Evolutionary conservation across 2,329 filamentous ascomycete genomes (phyloP).

Genomic region (Penicillium sclerotiorum): DNA sequence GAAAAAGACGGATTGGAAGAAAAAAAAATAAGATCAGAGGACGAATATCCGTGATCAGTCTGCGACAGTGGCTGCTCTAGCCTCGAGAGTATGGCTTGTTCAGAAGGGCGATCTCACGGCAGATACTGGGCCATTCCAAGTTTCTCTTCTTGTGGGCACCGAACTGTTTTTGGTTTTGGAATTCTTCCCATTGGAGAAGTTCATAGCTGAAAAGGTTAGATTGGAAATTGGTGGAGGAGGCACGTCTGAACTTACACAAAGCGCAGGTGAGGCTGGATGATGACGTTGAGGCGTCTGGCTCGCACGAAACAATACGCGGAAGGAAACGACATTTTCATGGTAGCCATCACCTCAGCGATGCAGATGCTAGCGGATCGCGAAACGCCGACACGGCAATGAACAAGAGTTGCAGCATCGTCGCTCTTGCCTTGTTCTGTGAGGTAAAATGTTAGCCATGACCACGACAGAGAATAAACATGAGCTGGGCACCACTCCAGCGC

Average conservation of each 20-base stretch:
- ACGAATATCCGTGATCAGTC: background rate
- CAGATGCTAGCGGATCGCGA: slow-evolving; percentile 96
- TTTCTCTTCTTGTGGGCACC: slow-evolving; percentile 66
- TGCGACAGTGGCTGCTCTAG: slow-evolving; percentile 4
- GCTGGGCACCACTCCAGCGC: too few relatives aligned
- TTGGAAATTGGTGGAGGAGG: background rate
- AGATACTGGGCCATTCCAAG: slow-evolving; percentile 86
- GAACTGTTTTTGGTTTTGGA: slow-evolving; percentile 59
- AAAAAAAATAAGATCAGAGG: background rate
- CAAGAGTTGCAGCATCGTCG: slow-evolving; percentile 80
- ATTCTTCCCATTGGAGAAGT: slow-evolving; percentile 92
- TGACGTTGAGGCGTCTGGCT: slow-evolving; percentile 89
- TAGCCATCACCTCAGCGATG: slow-evolving; percentile 96
- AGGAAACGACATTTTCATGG: slow-evolving; percentile 78
- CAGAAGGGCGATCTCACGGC: slow-evolving; percentile 90
- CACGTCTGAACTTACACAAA: slow-evolving; percentile 64
- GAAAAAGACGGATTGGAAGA: background rate
- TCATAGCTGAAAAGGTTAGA: slow-evolving; percentile 60
- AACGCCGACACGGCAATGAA: slow-evolving; percentile 95
- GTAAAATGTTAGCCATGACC: slow-evolving; percentile 9
- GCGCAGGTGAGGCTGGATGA: slow-evolving; percentile 93
- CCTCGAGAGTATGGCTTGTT: slow-evolving; percentile 84
- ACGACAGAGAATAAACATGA: too few relatives aligned
- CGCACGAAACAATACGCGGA: slow-evolving; percentile 95
- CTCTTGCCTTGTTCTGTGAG: slow-evolving; percentile 71